Conservation (phyloP, 2,329 filamentous ascomycete species). For the Ceratocystiopsis minuta region DNA sequence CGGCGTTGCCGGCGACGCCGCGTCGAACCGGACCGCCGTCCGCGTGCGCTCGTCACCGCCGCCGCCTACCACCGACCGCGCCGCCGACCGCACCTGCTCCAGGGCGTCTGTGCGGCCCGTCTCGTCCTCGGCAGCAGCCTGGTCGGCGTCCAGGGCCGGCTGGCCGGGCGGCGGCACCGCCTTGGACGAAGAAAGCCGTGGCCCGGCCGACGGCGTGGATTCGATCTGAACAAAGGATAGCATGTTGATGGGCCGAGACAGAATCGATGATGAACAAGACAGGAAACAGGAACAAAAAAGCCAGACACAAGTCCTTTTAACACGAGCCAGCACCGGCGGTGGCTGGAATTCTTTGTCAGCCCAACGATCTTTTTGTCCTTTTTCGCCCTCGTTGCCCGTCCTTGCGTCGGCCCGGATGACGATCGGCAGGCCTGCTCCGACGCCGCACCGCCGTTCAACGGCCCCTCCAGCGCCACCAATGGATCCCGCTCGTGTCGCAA, state of each 20-base stretch:
- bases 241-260: background rate
- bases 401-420: no score
- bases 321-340: no score
- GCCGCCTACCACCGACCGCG: conserved; percentile 7
- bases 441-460: no score
- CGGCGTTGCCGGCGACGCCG: background rate
- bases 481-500: no score
- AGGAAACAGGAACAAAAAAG: background rate
- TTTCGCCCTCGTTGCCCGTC: no score
- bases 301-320: background rate
- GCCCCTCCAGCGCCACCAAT: no score
- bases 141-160: conserved; percentile 9
- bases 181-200: no score
- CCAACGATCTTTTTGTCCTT: no score
- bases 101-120: no score
- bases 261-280: background rate
- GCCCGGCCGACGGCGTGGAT: background rate
- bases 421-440: no score
- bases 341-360: no score
- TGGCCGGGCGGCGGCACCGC: conserved; percentile 2
- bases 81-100: background rate
- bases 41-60: conserved; percentile 29
- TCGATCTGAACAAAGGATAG: conserved; percentile 10
- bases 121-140: no score
- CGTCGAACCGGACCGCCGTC: conserved; percentile 19